Conservation (phyloP, 2,329 filamentous ascomycete species). For the Verticillium albo-atrum region DNA sequence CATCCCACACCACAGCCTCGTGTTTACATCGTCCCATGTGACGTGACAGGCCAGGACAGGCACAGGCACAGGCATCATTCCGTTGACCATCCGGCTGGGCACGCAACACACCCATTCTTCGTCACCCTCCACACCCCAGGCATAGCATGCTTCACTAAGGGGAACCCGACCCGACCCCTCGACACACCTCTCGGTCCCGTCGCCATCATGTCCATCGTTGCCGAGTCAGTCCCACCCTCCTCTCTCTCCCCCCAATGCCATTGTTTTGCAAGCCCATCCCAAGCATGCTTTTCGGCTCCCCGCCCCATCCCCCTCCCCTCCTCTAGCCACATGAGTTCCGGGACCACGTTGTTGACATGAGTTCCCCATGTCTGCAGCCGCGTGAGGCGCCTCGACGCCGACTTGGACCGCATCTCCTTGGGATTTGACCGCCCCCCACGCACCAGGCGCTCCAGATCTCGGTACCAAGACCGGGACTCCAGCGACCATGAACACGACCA, state of each 20-base stretch:
- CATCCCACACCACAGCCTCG: background rate
- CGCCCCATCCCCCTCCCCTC: no score
- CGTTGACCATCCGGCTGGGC: background rate
- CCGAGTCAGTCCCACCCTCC: constrained; percentile 34
- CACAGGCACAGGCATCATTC: background rate
- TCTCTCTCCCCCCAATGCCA: background rate
- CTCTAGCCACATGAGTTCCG: background rate
- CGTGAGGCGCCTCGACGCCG: constrained; percentile 59
- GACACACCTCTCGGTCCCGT: background rate
- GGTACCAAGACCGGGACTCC: background rate
- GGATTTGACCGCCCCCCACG: constrained; percentile 14
- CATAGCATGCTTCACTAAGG: background rate
- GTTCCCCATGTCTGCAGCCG: constrained; percentile 34
- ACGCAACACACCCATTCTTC: background rate
- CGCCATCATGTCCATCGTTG: constrained; percentile 37
- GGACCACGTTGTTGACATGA: background rate
- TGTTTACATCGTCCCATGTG: background rate
- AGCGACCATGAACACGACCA: constrained; percentile 10
- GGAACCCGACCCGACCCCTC: background rate
- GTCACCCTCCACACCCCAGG: background rate
- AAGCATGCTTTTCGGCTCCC: no score
- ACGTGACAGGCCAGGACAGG: no score
- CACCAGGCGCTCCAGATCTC: background rate
- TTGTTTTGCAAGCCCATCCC: constrained; percentile 38
- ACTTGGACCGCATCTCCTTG: constrained; percentile 59